Conservation (phyloP, 2,329 filamentous ascomycete genomes). For the Penicillium sp. region DNA sequence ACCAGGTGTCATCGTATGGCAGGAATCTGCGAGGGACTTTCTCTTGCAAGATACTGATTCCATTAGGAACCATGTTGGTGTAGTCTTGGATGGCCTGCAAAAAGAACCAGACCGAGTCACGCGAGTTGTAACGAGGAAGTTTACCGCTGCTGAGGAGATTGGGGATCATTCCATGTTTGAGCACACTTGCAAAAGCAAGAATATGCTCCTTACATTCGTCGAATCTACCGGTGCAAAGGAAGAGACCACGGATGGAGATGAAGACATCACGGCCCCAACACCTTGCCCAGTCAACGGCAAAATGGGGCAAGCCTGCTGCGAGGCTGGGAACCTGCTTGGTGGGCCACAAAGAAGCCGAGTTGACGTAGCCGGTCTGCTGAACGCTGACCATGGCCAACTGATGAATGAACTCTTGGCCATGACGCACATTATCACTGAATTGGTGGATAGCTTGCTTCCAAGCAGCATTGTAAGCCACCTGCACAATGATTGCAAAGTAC, state of each 20-base stretch:
- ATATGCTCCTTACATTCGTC: slow-evolving; percentile 92
- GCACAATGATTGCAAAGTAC: slow-evolving; percentile 87
- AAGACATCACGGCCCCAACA: slow-evolving; percentile 98
- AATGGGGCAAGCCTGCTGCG: slow-evolving; percentile 90
- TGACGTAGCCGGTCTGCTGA: slow-evolving; percentile 84
- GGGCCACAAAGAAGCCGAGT: slow-evolving; percentile 87
- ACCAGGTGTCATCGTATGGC: slow-evolving; percentile 95
- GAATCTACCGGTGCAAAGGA: slow-evolving; percentile 83
- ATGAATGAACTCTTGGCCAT: slow-evolving; percentile 86
- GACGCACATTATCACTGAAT: slow-evolving; percentile 72
- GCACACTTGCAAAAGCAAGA: slow-evolving; percentile 85
- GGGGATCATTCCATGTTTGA: slow-evolving; percentile 98
- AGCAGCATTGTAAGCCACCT: slow-evolving; percentile 82
- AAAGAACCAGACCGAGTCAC: slow-evolving; percentile 98
- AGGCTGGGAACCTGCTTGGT: slow-evolving; percentile 79
- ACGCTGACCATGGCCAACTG: slow-evolving; percentile 86
- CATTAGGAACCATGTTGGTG: slow-evolving; percentile 74
- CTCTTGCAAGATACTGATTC: slow-evolving; percentile 69
- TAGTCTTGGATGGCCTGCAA: slow-evolving; percentile 96
- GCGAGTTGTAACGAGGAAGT: slow-evolving; percentile 86
- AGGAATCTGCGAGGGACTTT: slow-evolving; percentile 81
- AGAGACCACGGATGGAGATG: slow-evolving; percentile 89
- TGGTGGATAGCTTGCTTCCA: slow-evolving; percentile 74
- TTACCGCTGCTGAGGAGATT: slow-evolving; percentile 86
- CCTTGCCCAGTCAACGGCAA: slow-evolving; percentile 87